Evolutionary conservation across 345 rosid genomes (phyloP).

Genomic region (Gossypium australe): DNA sequence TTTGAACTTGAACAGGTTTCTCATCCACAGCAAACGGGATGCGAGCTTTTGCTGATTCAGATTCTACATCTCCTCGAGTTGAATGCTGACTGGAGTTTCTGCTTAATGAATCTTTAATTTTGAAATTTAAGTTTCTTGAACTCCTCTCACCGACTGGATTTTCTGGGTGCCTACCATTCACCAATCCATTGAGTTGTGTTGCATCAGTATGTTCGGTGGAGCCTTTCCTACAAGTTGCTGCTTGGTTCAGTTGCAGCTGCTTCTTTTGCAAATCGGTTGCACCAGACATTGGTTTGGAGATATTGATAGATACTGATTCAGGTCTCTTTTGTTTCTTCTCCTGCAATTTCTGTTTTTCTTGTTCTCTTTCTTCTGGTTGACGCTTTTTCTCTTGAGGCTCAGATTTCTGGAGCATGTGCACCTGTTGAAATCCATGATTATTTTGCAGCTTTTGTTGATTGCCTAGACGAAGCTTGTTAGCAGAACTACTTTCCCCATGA

Average conservation of each 20-base stretch:
- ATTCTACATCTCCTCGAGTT: slow-evolving; percentile 16
- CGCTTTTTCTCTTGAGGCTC: slow-evolving; percentile 27
- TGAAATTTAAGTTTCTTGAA: slow-evolving; percentile 9
- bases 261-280: slow-evolving; percentile 27
- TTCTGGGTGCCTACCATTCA: slow-evolving; percentile 16
- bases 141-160: slow-evolving; percentile 16
- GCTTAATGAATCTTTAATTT: slow-evolving; percentile 18
- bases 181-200: slow-evolving; percentile 20
- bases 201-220: slow-evolving; percentile 21
- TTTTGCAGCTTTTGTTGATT: slow-evolving; percentile 28
- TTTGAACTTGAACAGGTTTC: slow-evolving; percentile 22
- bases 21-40: slow-evolving; percentile 17
- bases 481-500: slow-evolving; percentile 28
- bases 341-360: slow-evolving; percentile 31
- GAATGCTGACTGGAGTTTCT: slow-evolving; percentile 16
- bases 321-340: slow-evolving; percentile 27
- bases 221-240: slow-evolving; percentile 28
- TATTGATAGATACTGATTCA: slow-evolving; percentile 18
- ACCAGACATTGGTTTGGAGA: slow-evolving; percentile 21
- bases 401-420: slow-evolving; percentile 17
- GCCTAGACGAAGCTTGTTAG: slow-evolving; percentile 19
- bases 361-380: slow-evolving; percentile 22
- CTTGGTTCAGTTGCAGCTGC: slow-evolving; percentile 25
- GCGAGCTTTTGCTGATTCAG: slow-evolving; percentile 22
- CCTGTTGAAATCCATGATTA: slow-evolving; percentile 22